Evolutionary conservation across 306 rosid species (phyloP), one percentile per base, ranked within the genome.

Genomic region (Arachis hypogaea): DNA sequence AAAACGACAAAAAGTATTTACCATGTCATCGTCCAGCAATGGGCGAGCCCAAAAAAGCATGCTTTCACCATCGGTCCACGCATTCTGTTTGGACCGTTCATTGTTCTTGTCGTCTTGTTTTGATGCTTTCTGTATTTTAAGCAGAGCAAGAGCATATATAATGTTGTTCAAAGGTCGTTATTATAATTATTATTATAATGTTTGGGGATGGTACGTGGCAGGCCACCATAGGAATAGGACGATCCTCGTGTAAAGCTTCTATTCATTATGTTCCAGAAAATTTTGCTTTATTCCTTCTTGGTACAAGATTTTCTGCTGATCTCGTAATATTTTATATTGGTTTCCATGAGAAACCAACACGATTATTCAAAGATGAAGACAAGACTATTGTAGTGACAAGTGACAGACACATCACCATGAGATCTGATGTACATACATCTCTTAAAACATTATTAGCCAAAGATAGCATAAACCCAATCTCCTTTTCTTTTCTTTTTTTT

Each of bases 231-330:
- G 16, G 66, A 42, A 43, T 5, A 43, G 46, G 46, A 43, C 4
- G 43, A 30, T 60, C 63, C 63, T 75, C 14, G 59, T 71, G 84
- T 75, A 72, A 85, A 71, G 77, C 63, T 36, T 66, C 42, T 30
- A 33, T 7, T 78, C 61, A 52, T 69, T 40, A 50, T 66, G 30
- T 55, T 44, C 46, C n/a, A 22, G 1, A 7, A 28, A 11, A 30
- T 66, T 61, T 47, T 2, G 4, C 33, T 65, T 16, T 11, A 41
- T 61, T 33, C 3, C 10, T 51, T n/a, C 52, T 33, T 8, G 18
- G 16, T 14, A 42, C 1, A 28, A 28, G 45, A 55, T 62, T 38
- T 63, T 66, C 59, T 22, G 28, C 28, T 22, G 28, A 22, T 22
- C 28, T 50, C 18, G 1, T 28, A 10, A 51, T 52, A 60, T 28